These are phyloP conservation scores for Bjerkandera adusta DNA, from an alignment of 1,284 basidiomycete species.

Conservation along the genomic window DNA sequence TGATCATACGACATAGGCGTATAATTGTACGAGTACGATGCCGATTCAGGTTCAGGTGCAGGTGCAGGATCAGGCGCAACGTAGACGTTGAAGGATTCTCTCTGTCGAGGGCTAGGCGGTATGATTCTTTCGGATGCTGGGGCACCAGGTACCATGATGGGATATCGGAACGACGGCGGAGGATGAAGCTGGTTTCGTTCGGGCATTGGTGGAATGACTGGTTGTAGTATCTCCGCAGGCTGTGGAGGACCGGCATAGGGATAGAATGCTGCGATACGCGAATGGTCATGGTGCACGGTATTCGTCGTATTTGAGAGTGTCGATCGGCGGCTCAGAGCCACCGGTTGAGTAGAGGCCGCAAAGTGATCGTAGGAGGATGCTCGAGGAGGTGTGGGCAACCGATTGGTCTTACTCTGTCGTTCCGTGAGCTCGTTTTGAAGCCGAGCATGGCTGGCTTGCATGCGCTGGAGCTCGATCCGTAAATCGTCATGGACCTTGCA, in stretches of 20 bases:
- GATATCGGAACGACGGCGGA: constrained; percentile 15
- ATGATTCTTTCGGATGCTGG: constrained; percentile 18
- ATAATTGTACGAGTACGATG: too few species aligned
- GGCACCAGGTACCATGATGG: constrained; percentile 26
- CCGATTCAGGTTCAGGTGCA: too few species aligned
- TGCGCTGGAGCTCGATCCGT: constrained; percentile 7
- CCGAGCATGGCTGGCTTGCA: constrained; percentile 17
- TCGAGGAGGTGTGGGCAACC: neutral
- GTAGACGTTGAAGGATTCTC: too few species aligned
- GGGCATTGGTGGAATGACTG: too few species aligned
- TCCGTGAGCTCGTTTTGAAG: constrained; percentile 21
- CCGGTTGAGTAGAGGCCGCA: neutral
- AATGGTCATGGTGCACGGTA: neutral
- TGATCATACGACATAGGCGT: too few species aligned
- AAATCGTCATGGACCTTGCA: constrained; percentile 9
- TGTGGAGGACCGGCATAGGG: too few species aligned
- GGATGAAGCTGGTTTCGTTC: too few species aligned
- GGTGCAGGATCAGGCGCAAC: too few species aligned
- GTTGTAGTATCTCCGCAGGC: too few species aligned
- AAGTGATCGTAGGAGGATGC: neutral
- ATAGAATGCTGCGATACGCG: constrained; percentile 1
- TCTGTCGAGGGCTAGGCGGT: constrained; percentile 15
- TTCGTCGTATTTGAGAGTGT: neutral
- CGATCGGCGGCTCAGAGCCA: constrained; percentile 10
- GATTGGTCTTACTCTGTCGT: constrained; percentile 11